Evolutionary conservation across 768 basidiomycete species (phyloP).

Genomic region (Kwoniella pini): DNA sequence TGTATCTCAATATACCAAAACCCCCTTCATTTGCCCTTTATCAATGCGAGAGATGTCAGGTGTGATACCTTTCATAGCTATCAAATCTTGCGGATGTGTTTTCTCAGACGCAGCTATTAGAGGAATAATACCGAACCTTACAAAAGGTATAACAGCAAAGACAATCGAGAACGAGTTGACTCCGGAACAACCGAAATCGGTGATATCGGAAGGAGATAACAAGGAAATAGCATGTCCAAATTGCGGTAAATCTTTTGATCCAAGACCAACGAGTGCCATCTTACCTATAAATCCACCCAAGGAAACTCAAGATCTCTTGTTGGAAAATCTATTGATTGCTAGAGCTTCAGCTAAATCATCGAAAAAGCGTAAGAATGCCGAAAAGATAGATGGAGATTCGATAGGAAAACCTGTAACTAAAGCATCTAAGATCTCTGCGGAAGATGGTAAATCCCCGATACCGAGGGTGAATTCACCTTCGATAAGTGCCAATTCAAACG

Average conservation of each 20-base stretch:
- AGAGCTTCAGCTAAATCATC: slow-evolving; percentile 38
- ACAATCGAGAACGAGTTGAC: slow-evolving; percentile 52
- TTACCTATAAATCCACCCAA: slow-evolving; percentile 47
- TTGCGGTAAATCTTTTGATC: slow-evolving; percentile 44
- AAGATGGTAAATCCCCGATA: neutral
- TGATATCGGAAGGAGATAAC: slow-evolving; percentile 11
- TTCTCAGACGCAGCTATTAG: slow-evolving; percentile 82
- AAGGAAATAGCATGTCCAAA: slow-evolving; percentile 41
- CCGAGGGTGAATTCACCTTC: slow-evolving; percentile 1
- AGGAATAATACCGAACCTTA: slow-evolving; percentile 75
- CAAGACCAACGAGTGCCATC: slow-evolving; percentile 21
- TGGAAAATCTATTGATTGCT: slow-evolving; percentile 28
- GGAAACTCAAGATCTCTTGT: slow-evolving; percentile 37
- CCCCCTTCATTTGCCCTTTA: slow-evolving; percentile 86
- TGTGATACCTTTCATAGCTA: slow-evolving; percentile 78
- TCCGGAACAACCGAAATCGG: slow-evolving; percentile 27
- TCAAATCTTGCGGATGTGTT: slow-evolving; percentile 83
- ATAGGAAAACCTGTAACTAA: neutral
- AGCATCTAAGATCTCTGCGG: neutral
- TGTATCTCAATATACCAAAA: slow-evolving; percentile 56
- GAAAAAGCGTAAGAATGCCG: slow-evolving; percentile 39
- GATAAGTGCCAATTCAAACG: slow-evolving; percentile 1
- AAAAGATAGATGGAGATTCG: slow-evolving; percentile 4
- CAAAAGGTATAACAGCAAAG: slow-evolving; percentile 64
- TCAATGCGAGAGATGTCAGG: slow-evolving; percentile 96